Conservation (phyloP, 352 stramenopile genomes). For the Blastocystis sp. region DNA sequence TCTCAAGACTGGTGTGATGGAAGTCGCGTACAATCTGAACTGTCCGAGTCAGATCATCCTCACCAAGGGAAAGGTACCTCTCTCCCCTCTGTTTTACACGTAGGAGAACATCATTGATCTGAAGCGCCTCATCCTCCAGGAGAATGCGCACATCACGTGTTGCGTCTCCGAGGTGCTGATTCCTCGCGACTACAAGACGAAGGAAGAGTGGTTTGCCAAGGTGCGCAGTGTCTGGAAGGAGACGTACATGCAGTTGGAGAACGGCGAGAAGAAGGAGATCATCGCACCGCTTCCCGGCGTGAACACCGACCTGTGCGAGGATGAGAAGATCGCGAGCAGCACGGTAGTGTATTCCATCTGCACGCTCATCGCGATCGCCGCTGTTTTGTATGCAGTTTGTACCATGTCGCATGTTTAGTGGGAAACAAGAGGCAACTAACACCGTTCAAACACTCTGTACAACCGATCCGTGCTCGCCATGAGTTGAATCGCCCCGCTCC, state of each 20-base stretch:
- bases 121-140: conserved; percentile 6
- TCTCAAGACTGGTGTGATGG: conserved; percentile 70
- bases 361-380: conserved; percentile 11
- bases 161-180: conserved; percentile 65
- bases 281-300: conserved; percentile 60
- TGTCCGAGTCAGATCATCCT: conserved; percentile 69
- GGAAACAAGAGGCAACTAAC: conserved; percentile 79
- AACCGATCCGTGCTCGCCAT: conserved; percentile 92
- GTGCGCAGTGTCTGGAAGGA: conserved; percentile 41
- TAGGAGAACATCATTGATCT: conserved; percentile 43
- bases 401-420: conserved; percentile 41
- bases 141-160: conserved; percentile 45
- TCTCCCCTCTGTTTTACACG: not conserved
- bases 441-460: conserved; percentile 98
- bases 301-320: conserved; percentile 63
- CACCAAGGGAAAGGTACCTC: not conserved
- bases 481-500: conserved; percentile 81
- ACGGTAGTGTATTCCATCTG: conserved; percentile 53
- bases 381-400: conserved; percentile 45
- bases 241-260: conserved; percentile 5
- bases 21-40: conserved; percentile 73
- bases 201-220: conserved; percentile 69
- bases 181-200: conserved; percentile 70
- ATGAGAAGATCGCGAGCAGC: conserved; percentile 39
- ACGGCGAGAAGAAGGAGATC: conserved; percentile 40